A percentile compares a stretch with the other conserved stretches of the same genome.
phyloP scores from a whole-genome alignment of 225 moss, liverwort and hornwort genomes.

The Neckera pumila region DNA sequence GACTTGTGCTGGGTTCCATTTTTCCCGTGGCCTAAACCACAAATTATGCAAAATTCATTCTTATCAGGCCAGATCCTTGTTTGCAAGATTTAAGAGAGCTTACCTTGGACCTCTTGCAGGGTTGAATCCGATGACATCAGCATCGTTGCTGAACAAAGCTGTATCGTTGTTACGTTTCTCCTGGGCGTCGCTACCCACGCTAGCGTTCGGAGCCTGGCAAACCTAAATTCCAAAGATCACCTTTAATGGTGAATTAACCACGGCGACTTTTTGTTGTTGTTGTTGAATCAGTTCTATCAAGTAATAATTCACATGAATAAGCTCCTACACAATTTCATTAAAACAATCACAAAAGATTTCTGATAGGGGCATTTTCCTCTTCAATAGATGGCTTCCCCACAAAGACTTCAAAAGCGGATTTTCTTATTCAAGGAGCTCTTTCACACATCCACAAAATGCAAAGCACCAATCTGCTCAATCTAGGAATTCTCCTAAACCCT shows the following conservation, averaged over 20 bases:
- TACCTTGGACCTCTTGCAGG: background rate
- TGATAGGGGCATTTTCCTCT: background rate
- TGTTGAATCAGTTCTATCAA: background rate
- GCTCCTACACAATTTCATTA: background rate
- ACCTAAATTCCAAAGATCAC: background rate
- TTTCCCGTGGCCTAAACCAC: background rate
- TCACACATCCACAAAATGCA: background rate
- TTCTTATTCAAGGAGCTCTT: background rate
- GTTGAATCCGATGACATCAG: background rate
- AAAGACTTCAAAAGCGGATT: background rate
- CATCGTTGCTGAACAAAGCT: conserved; percentile 15
- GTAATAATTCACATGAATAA: background rate
- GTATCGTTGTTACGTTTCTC: background rate
- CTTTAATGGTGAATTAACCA: background rate
- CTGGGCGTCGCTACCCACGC: background rate
- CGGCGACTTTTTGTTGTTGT: background rate
- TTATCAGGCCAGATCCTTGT: background rate
- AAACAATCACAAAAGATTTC: background rate
- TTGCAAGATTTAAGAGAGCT: background rate
- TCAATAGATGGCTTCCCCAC: background rate
- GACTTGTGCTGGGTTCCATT: background rate
- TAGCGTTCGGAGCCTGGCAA: background rate
- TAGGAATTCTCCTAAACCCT: background rate
- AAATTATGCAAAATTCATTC: background rate
- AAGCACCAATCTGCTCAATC: background rate